Conservation (phyloP, 495 filamentous ascomycete genomes). For the Tricharina praecox region DNA sequence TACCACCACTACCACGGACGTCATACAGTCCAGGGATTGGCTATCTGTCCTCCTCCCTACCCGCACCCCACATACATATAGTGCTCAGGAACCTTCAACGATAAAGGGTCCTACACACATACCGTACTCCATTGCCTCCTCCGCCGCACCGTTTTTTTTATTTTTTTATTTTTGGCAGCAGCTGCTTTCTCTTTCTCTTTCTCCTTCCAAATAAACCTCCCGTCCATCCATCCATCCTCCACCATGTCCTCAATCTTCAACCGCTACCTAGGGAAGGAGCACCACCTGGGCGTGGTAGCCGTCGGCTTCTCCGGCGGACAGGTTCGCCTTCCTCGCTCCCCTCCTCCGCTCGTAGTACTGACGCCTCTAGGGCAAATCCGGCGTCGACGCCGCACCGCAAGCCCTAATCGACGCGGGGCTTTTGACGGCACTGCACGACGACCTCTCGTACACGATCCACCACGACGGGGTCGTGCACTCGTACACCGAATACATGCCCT, state of each 20-base stretch:
- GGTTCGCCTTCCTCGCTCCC: slow-evolving; percentile 35
- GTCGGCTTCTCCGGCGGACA: slow-evolving; percentile 97
- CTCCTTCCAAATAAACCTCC: not conserved
- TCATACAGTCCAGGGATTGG: too few species aligned
- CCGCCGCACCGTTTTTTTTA: not conserved
- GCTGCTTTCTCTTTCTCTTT: not conserved
- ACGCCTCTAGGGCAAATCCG: slow-evolving; percentile 56
- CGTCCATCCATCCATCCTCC: not conserved
- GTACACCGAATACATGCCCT: slow-evolving; percentile 61
- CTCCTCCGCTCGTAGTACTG: not conserved
- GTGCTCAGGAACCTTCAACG: not conserved
- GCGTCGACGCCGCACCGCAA: slow-evolving; percentile 82
- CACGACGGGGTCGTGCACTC: slow-evolving; percentile 70
- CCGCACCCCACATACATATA: not conserved
- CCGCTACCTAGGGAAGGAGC: slow-evolving; percentile 60
- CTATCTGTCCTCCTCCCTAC: not conserved
- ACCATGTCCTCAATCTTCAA: slow-evolving; percentile 44
- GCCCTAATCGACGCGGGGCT: slow-evolving; percentile 82
- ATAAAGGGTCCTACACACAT: not conserved
- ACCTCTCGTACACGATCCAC: slow-evolving; percentile 73
- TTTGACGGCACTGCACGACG: slow-evolving; percentile 61
- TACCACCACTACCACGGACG: too few species aligned
- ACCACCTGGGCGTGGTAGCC: slow-evolving; percentile 78
- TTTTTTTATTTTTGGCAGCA: not conserved
- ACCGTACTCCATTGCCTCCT: not conserved